Evolutionary conservation across 163 green algal genomes (phyloP).

Genomic region (Scenedesmus sp.): DNA sequence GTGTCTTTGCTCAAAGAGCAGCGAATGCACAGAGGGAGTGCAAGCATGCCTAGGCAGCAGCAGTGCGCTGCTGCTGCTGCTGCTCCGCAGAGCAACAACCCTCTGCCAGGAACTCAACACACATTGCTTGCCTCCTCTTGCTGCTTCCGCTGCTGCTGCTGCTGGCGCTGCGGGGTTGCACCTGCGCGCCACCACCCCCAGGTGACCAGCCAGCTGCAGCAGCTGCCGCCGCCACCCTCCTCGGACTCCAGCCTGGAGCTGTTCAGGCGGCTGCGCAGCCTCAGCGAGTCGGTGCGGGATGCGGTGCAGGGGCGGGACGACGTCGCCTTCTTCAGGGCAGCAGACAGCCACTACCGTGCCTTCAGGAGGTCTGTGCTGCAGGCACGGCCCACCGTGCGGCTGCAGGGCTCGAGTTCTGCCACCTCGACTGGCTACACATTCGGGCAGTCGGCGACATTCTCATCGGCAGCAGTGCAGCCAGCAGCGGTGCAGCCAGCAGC

Average conservation of each 20-base stretch:
- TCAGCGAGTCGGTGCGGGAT: neutral
- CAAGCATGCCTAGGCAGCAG: too few species aligned
- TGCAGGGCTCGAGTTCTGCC: neutral
- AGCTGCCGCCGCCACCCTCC: neutral
- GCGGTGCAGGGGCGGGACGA: neutral
- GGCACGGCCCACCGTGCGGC: neutral
- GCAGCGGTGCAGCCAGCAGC: neutral
- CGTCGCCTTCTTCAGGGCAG: neutral
- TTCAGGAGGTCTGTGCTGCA: neutral
- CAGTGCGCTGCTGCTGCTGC: too few species aligned
- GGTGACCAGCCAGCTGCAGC: neutral
- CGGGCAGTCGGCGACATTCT: too few species aligned
- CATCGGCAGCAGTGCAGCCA: neutral
- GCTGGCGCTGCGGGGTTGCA: neutral
- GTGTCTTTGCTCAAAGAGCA: too few species aligned
- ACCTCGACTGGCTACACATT: neutral
- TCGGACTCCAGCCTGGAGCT: neutral
- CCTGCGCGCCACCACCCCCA: neutral
- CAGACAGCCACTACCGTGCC: neutral
- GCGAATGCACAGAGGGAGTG: too few species aligned
- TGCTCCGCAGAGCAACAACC: too few species aligned
- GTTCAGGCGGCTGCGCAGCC: neutral
- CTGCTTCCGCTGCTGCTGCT: neutral
- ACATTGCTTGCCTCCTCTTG: neutral
- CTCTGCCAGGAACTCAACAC: neutral